Conservation (phyloP, 192 early-diverging fungal genomes). For the Coemansia sp. region DNA sequence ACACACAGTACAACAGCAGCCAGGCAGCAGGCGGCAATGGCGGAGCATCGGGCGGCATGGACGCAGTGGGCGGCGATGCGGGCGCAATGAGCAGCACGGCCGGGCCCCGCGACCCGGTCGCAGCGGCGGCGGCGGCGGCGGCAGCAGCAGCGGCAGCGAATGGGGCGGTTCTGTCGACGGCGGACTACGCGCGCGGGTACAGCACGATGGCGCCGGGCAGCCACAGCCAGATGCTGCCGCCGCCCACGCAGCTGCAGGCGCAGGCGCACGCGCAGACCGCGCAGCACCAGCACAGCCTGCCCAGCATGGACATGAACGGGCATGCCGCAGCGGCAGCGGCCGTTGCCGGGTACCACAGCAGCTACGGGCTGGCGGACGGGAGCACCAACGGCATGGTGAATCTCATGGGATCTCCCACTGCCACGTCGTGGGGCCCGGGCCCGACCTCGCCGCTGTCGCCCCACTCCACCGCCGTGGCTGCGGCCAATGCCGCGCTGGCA, state of each 20-base stretch:
- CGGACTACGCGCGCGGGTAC: conserved; percentile 50
- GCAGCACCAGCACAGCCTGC: conserved; percentile 46
- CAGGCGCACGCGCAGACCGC: conserved; percentile 31
- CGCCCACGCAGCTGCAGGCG: conserved; percentile 37
- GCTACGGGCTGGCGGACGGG: conserved; percentile 51
- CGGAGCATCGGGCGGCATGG: conserved; percentile 30
- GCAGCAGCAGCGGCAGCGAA: conserved; percentile 29
- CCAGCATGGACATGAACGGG: conserved; percentile 52
- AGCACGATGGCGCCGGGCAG: conserved; percentile 35
- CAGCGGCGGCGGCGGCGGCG: conserved; percentile 32
- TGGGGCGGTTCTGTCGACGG: conserved; percentile 21
- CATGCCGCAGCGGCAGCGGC: conserved; percentile 36
- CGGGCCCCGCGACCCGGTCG: conserved; percentile 42
- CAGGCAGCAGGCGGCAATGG: conserved; percentile 30
- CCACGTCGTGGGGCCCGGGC: conserved; percentile 43
- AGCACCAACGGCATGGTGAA: conserved; percentile 39
- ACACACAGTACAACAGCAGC: conserved; percentile 49
- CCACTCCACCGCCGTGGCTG: conserved; percentile 30
- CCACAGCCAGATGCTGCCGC: conserved; percentile 49
- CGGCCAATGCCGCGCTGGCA: conserved; percentile 35
- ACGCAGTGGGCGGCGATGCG: conserved; percentile 23
- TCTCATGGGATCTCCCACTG: conserved; percentile 43
- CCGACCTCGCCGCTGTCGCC: conserved; percentile 42
- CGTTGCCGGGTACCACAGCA: conserved; percentile 48
- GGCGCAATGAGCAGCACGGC: conserved; percentile 26